Evolutionary conservation across 208 protist species (phyloP).

Genomic region (Trypanosoma melophagium): DNA sequence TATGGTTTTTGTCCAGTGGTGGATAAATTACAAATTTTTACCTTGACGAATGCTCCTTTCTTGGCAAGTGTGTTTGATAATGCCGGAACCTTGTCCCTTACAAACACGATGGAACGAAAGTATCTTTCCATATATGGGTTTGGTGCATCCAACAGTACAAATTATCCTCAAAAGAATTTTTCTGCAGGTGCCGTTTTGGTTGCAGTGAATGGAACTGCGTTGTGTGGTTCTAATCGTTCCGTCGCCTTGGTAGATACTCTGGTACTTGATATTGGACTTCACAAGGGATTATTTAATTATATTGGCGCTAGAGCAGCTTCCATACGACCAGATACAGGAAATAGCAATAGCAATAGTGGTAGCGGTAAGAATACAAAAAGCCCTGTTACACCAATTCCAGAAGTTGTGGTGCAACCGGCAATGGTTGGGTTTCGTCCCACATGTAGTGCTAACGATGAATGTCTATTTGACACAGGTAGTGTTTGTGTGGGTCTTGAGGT

Average conservation of each 20-base stretch:
- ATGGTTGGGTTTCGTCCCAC: constrained; percentile 81
- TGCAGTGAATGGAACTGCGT: constrained; percentile 36
- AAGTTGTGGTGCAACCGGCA: constrained; percentile 40
- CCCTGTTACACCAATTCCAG: neutral
- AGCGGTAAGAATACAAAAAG: neutral
- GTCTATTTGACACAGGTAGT: constrained; percentile 45
- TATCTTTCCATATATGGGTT: constrained; percentile 85
- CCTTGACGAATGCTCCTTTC: constrained; percentile 38
- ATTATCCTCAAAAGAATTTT: constrained; percentile 32
- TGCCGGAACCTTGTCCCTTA: constrained; percentile 9
- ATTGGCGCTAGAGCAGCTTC: constrained; percentile 19
- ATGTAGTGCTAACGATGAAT: constrained; percentile 51
- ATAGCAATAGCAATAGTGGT: neutral
- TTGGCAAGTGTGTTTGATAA: constrained; percentile 26
- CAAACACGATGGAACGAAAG: constrained; percentile 11
- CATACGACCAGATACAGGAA: neutral
- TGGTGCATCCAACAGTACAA: constrained; percentile 49
- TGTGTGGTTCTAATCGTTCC: constrained; percentile 32
- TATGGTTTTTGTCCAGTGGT: constrained; percentile 81
- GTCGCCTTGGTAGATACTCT: constrained; percentile 67
- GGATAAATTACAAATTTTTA: constrained; percentile 64
- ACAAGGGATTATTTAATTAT: constrained; percentile 83
- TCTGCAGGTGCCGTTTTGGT: constrained; percentile 62
- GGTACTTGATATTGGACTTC: constrained; percentile 68
- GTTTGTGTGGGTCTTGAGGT: constrained; percentile 59